Conservation (phyloP, 1,284 basidiomycete species). For the Athelia sp. region DNA sequence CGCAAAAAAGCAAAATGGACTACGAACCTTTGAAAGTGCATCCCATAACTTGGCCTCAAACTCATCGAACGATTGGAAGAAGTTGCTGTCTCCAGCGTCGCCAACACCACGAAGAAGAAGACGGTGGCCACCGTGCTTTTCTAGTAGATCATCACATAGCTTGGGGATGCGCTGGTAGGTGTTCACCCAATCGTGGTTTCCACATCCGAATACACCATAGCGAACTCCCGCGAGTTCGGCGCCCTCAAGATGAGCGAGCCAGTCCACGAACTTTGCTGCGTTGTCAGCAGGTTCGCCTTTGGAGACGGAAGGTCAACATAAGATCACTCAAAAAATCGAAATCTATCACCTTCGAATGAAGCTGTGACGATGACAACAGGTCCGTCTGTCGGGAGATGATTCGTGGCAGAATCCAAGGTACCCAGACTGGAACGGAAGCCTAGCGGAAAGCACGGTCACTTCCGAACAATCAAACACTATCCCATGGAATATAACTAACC, state of each 20-base stretch:
- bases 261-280: slow-evolving; percentile 41
- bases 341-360: slow-evolving; percentile 39
- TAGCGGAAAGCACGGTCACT: slow-evolving; percentile 10
- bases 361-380: slow-evolving; percentile 47
- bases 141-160: slow-evolving; percentile 35
- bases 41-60: slow-evolving; percentile 39
- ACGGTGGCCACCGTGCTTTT: slow-evolving; percentile 33
- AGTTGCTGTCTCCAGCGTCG: slow-evolving; percentile 37
- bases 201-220: slow-evolving; percentile 50
- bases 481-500: slow-evolving; percentile 18
- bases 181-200: slow-evolving; percentile 48
- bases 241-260: slow-evolving; percentile 29
- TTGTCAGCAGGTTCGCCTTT: slow-evolving; percentile 47
- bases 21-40: slow-evolving; percentile 26
- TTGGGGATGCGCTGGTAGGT: slow-evolving; percentile 50
- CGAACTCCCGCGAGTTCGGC: slow-evolving; percentile 30
- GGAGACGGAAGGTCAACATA: neutral
- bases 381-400: slow-evolving; percentile 38
- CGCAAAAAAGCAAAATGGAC: neutral
- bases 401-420: slow-evolving; percentile 38
- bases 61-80: slow-evolving; percentile 42
- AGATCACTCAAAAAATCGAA: neutral
- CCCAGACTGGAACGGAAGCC: slow-evolving; percentile 38
- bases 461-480: too few species aligned
- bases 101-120: slow-evolving; percentile 36